Evolutionary conservation across 768 basidiomycete species (phyloP), one percentile per base, ranked within the genome.

Genomic region (Macrolepiota dolichaula): DNA sequence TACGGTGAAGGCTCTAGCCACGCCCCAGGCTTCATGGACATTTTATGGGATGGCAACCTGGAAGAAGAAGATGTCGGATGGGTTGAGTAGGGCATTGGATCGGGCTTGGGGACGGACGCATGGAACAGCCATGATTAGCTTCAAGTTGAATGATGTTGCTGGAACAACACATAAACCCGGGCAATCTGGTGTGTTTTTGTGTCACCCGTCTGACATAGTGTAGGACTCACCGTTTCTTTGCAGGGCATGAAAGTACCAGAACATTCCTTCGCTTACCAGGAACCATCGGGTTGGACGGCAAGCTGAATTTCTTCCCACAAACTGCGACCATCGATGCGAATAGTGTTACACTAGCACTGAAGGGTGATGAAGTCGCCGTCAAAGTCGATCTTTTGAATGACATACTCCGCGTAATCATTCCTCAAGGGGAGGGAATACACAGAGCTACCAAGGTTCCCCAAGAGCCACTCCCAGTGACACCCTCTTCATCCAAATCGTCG

Each of bases 71-170:
- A 70, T 91, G 57, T 78, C 77, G 37, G 80, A 79, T 51, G 85
- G 89, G 62, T 76, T 89, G 53, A 79, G 77, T 50, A 77, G 90
- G 59, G 83, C 89, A 25, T 81, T 89, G 77, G 86, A 89, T 63
- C 78, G 84, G 55, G 89, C 88, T 25, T 81, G 88, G 77, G 88
- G 86, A 12, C 79, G 77, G 42, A 86, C 85, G 51, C 81, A 80
- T 55, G 89, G 86, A 19, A 78, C 79, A 12, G 80, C 82, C 1
- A 77, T 78, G 3, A 71, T 90, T 53, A 74, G 78, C 52, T 69
- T 91, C 44, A 79, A 74, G 42, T 68, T 85, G 47, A 74, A 73
- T 46, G 77, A 81, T 52, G 71, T 88, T 35, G 71, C 75, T 42
- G 83, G 83, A 11, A 77, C 75, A 17, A 74, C 75, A 57, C 72